These are phyloP conservation scores for Solanum rostratum DNA, from an alignment of 257 asterid genomes.

Conservation along the genomic window DNA sequence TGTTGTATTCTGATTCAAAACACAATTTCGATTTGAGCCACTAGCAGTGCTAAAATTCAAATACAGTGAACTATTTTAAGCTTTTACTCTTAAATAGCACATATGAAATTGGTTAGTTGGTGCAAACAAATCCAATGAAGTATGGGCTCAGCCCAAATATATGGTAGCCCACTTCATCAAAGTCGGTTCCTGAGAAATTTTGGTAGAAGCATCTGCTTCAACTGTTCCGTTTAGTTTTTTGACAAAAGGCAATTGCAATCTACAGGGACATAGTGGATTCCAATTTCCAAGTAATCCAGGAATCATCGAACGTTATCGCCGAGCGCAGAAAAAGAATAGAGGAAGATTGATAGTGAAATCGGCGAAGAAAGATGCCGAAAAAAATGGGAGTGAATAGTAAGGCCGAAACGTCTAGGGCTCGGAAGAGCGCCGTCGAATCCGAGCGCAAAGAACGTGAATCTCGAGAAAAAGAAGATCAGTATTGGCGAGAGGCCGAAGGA, in stretches of 20 bases:
- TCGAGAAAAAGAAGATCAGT: conserved; percentile 70
- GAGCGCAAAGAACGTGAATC: conserved; percentile 79
- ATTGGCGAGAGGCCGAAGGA: conserved; percentile 98
- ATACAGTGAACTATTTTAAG: too few species aligned
- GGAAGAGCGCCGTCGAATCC: conserved; percentile 53
- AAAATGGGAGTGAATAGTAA: conserved; percentile 92
- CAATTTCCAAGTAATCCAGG: not conserved
- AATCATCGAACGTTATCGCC: not conserved
- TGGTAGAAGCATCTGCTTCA: not conserved
- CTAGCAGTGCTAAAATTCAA: too few species aligned
- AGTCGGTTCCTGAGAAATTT: not conserved
- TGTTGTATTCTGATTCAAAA: too few species aligned
- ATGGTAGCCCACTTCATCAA: not conserved
- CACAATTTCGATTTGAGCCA: too few species aligned
- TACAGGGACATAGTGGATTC: not conserved
- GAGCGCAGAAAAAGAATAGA: not conserved
- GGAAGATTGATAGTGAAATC: not conserved
- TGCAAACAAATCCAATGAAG: not conserved
- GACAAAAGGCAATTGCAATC: not conserved
- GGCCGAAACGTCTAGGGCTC: conserved; percentile 88
- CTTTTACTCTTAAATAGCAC: not conserved
- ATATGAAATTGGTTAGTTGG: not conserved
- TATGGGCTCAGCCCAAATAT: not conserved
- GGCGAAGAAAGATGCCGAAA: conserved; percentile 55
- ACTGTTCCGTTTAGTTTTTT: not conserved